Percentiles rank a stretch among this genome's conserved stretches.
Evolutionary conservation across 805 yeast species (phyloP).

Genomic region (Candida peoriensis): DNA sequence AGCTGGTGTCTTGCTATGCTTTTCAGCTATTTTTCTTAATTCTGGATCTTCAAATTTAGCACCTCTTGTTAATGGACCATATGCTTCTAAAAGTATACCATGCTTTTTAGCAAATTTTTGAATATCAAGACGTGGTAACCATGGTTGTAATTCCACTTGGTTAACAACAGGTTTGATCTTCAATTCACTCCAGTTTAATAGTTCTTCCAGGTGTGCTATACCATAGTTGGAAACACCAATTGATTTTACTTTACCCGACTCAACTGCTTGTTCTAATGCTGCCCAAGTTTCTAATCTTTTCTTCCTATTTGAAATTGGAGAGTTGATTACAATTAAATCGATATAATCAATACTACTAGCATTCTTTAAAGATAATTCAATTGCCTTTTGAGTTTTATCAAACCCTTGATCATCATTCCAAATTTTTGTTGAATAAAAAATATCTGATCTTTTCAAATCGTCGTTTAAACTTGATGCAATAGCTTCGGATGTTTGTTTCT

Average conservation of each 20-base stretch:
- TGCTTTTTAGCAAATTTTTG: constrained; percentile 45
- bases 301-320: too few species aligned
- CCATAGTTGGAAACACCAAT: constrained; percentile 66
- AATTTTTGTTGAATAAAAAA: too few species aligned
- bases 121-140: constrained; percentile 60
- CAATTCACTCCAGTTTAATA: constrained; percentile 36
- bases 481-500: constrained; percentile 61
- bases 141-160: constrained; percentile 68
- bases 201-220: constrained; percentile 40
- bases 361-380: too few species aligned
- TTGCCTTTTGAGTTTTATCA: too few species aligned
- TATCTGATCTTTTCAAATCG: too few species aligned
- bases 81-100: constrained; percentile 62
- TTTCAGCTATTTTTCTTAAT: too few species aligned
- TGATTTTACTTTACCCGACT: constrained; percentile 39
- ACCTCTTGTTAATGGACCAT: constrained; percentile 54
- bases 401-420: too few species aligned
- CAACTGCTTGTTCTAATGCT: constrained; percentile 43
- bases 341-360: too few species aligned
- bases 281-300: constrained; percentile 30
- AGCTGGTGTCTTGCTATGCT: too few species aligned
- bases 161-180: constrained; percentile 52
- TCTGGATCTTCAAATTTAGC: too few species aligned
- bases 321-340: too few species aligned
- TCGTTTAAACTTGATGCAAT: constrained; percentile 44